phyloP scores from a whole-genome alignment of 352 stramenopile species.

The Blastocystis hominis region DNA sequence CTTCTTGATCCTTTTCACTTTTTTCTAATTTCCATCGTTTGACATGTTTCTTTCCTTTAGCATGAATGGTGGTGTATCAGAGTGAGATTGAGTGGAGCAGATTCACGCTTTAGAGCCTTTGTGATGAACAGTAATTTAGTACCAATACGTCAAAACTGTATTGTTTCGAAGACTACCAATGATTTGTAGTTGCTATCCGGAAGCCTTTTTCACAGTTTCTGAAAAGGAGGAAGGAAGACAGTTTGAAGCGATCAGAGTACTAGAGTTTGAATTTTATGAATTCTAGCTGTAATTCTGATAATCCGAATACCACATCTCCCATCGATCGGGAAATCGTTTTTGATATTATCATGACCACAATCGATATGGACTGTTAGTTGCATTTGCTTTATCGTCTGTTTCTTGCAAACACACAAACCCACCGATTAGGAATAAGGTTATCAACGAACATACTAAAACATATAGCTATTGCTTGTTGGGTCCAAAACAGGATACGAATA shows the following conservation, averaged over 20 bases:
- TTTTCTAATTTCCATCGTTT: conserved; percentile 8
- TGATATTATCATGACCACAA: conserved; percentile 44
- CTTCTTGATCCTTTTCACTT: not conserved
- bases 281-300: not conserved
- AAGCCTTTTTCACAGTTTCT: not conserved
- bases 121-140: too few relatives aligned
- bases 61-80: not conserved
- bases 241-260: not conserved
- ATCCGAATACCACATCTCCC: not conserved
- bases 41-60: not conserved
- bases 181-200: not conserved
- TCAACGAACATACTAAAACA: not conserved
- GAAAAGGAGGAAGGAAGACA: not conserved
- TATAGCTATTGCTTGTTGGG: not conserved
- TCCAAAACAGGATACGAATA: not conserved
- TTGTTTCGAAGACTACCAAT: not conserved
- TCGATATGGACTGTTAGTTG: conserved; percentile 53
- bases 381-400: not conserved
- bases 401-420: not conserved
- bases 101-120: too few relatives aligned
- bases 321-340: conserved; percentile 42
- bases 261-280: not conserved
- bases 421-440: not conserved
- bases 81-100: not conserved
- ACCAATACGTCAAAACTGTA: too few relatives aligned